Conservation (phyloP, 2,329 filamentous ascomycete species). For the Endoconidiophora polonica region DNA sequence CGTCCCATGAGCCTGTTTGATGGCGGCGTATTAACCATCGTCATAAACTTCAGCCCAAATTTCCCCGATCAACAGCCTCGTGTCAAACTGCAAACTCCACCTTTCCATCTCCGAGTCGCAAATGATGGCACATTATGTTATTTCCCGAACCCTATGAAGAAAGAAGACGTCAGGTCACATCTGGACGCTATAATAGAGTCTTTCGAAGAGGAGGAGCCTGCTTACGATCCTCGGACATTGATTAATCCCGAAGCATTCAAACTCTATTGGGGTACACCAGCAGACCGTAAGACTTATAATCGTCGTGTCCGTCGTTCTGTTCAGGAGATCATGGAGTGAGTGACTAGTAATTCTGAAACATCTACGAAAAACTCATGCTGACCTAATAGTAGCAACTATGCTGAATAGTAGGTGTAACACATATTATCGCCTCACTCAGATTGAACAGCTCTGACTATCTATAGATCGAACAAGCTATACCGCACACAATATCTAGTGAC, state of each 20-base stretch:
- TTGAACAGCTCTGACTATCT: no score
- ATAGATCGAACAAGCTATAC: no score
- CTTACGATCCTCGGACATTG: constrained; percentile 76
- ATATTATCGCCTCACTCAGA: no score
- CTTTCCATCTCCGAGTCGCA: constrained; percentile 82
- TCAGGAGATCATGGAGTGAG: constrained; percentile 48
- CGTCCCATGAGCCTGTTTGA: constrained; percentile 86
- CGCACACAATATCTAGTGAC: no score
- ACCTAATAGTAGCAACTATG: neutral
- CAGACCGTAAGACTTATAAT: constrained; percentile 73
- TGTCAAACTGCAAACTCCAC: constrained; percentile 58
- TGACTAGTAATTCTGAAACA: constrained; percentile 7
- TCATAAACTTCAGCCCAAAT: constrained; percentile 59
- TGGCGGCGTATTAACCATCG: constrained; percentile 74
- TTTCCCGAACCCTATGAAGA: constrained; percentile 38
- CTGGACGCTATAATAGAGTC: constrained; percentile 67
- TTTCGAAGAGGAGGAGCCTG: constrained; percentile 74
- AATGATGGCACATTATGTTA: constrained; percentile 72
- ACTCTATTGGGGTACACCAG: constrained; percentile 64
- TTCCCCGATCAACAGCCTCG: constrained; percentile 84
- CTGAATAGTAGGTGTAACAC: neutral
- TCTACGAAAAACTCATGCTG: neutral
- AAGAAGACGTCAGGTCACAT: constrained; percentile 66
- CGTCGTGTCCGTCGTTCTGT: constrained; percentile 65
- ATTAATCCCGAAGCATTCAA: constrained; percentile 76